Evolutionary conservation across 75 land plant genomes (phyloP), one percentile per base, ranked within the genome.

Genomic region (Cunninghamia lanceolata): DNA sequence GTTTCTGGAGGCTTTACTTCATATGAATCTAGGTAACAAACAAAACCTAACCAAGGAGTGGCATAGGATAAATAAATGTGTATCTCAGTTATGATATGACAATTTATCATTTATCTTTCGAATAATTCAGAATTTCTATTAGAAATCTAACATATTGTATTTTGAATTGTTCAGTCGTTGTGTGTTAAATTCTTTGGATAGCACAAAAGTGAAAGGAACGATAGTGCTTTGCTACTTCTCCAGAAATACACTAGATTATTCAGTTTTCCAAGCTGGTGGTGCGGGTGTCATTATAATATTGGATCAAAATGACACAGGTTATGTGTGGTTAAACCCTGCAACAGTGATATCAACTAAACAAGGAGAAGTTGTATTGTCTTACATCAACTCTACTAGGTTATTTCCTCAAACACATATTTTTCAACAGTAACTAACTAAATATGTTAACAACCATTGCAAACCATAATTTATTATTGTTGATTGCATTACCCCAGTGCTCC

Each of bases 321-420:
- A 47, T 21, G 35, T 56, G 10, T 47, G 40, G 15, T 28, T 82
- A 4, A 82, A 30, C n/a, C 83, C 85, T 42, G 36, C 78, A 78
- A 82, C 86, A 39, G 68, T 75, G 38, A 76, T 74, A 66, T 66
- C 70, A 4, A 28, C 30, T 66, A 8, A 4, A 66, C 70, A n/a
- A 46, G 21, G 3, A 6, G 2, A 30, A 17, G 15, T 59, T 14
- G 77, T 89, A 21, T 56, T 82, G 16, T 36, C 88, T 25, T 89
- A 89, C 88, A 86, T 89, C 78, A 86, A 83, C 15, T 85, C 70
- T 11, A 89, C 90, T 30, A 89, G 88, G 90, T 89, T 42, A 46
- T 53, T 53, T 16, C 54, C 1, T 53, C 16, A 14, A 14, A 1
- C 0, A 0, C 2, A 4, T 53, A 13, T 15, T 53, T 15, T 50